Evolutionary conservation across 2,329 filamentous ascomycete genomes (phyloP).

Genomic region (Ophiostoma ips): DNA sequence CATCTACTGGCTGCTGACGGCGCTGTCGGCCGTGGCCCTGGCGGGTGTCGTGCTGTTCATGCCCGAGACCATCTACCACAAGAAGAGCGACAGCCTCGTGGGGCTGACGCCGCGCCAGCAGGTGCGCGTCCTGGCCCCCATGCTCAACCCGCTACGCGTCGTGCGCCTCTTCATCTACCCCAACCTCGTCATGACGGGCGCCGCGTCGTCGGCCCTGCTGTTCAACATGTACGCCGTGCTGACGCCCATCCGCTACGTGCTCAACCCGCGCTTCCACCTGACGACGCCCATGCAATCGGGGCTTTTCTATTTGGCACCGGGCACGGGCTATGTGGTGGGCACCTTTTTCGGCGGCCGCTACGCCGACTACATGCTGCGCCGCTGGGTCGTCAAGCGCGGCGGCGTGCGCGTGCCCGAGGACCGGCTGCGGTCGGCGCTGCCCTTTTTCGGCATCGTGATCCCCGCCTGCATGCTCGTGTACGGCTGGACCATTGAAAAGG

Average conservation of each 20-base stretch:
- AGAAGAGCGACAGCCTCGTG: constrained; percentile 38
- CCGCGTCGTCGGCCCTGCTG: constrained; percentile 46
- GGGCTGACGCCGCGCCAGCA: constrained; percentile 31
- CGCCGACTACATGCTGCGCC: constrained; percentile 50
- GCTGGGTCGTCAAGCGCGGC: constrained; percentile 39
- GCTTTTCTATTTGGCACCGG: constrained; percentile 58
- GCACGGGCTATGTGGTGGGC: constrained; percentile 50
- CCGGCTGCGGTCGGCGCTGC: constrained; percentile 45
- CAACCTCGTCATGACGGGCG: constrained; percentile 44
- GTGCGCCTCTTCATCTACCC: constrained; percentile 47
- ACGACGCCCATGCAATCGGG: constrained; percentile 48
- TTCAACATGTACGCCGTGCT: constrained; percentile 61
- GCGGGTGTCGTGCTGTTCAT: constrained; percentile 45
- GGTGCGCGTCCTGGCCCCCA: constrained; percentile 37
- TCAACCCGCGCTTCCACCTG: constrained; percentile 56
- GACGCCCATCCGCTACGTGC: constrained; percentile 54
- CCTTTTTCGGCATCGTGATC: constrained; percentile 46
- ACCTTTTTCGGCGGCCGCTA: constrained; percentile 57
- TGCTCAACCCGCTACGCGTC: constrained; percentile 47
- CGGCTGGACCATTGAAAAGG: constrained; percentile 37
- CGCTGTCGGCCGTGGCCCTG: constrained; percentile 41
- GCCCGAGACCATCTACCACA: constrained; percentile 53
- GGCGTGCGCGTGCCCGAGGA: constrained; percentile 55
- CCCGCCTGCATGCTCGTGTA: constrained; percentile 55
- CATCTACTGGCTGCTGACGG: constrained; percentile 59